Evolutionary conservation across 176 grass and related monocot species (phyloP), one percentile per base, ranked within the genome.

Genomic region (Carex parvula): DNA sequence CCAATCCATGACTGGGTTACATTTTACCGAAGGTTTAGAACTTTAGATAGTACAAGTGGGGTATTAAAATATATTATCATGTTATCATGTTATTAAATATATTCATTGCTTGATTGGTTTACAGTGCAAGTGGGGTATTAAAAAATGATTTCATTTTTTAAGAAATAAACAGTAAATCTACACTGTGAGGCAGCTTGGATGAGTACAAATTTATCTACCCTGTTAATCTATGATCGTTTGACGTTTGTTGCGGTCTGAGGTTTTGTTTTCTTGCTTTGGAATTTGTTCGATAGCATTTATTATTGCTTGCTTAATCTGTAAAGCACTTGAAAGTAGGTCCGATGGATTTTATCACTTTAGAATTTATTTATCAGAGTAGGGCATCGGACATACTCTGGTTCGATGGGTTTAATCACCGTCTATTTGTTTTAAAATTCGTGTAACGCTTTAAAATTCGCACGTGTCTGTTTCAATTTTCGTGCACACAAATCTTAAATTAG

Each of bases 181-280:
- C 50, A 54, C 6, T 55, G 18, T 17, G 6, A 26, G 18, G 73
- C 24, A 56, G 50, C 1, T 56, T 56, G 50, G 50, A 77, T 77
- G 55, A 55, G 50, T 56, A 48, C 72, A 77, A 32, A 30, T 77
- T 52, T 52, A 77, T 56, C 22, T 56, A 30, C 20, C 30, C 73
- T 77, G 22, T 77, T 75, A 53, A 10, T 55, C 22, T 54, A 53
- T 16, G 20, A 54, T 76, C 72, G 46, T 77, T 75, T 75, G 42
- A 55, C 72, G 46, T 77, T 75, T 75, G 42, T 75, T 77, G 46
- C 50, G 29, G 14, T 70, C 16, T 70, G 14, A 17, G 5, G 50
- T 55, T 77, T 56, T 55, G 50, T 77, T 77, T 77, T 77, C 20
- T 56, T 56, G 73, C 48, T 83, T 83, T 68, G 64, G 37, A 83